phyloP scores from a whole-genome alignment of 2,329 filamentous ascomycete species.

The Aspergillus flavus region DNA sequence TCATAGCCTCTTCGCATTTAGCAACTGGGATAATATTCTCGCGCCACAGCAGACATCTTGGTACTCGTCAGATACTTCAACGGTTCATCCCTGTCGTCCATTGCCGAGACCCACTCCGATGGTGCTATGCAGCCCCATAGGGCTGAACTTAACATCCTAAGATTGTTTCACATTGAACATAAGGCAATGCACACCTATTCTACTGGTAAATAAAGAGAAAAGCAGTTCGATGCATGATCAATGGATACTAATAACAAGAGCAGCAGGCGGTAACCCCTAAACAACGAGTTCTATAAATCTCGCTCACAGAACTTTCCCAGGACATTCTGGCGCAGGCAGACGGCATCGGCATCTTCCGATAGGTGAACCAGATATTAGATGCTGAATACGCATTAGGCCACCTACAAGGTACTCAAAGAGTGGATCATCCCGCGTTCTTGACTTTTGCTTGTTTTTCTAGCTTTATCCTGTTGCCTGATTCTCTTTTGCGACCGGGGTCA shows the following conservation, averaged over 20 bases:
- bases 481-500: not conserved
- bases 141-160: not conserved
- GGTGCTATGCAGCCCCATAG: not conserved
- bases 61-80: not conserved
- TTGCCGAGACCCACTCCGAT: not conserved
- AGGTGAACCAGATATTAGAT: not conserved
- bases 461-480: not conserved
- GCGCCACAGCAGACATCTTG: not conserved
- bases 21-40: not conserved
- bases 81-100: not conserved
- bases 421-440: not conserved
- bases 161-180: not conserved
- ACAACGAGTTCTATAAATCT: not conserved
- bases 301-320: not conserved
- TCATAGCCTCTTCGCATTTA: not conserved
- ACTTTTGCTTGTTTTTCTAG: not conserved
- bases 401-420: not conserved
- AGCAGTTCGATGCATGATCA: not conserved
- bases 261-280: not conserved
- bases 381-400: not conserved
- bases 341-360: not conserved
- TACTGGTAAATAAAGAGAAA: not conserved
- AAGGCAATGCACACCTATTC: not conserved
- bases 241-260: not conserved
- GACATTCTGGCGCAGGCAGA: not conserved